Base-by-base conservation (phyloP, 202 grass and related monocot species). In the Saccharum hybrid region DNA sequence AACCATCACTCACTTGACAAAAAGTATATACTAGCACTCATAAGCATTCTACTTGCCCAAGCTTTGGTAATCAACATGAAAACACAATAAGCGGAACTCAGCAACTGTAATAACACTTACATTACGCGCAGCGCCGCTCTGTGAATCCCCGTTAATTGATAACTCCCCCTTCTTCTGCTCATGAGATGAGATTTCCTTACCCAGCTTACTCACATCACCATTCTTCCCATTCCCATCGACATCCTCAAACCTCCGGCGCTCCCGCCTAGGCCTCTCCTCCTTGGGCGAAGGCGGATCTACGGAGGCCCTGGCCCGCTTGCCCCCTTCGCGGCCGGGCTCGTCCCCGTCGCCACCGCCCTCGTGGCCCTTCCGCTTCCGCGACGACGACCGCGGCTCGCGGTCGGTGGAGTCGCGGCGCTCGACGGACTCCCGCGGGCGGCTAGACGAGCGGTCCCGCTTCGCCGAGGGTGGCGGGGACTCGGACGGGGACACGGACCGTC, bases 281-380 rank as follows among this genome's bases (percentile, higher is more conserved):
- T 74, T 88, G 21, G 34, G 30, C 5, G 26, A 71, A 9, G 75
- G 71, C 23, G 49, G 82, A 19, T 91, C 92, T 15, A 74, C 73
- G 0, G 84, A 85, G 67, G 83, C 49, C 89, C 71, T 94, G 7
- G 36, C n/a, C 75, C 89, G 79, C 66, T 91, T 91, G 12, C 66
- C 87, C 1, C 30, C 71, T 1, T 80, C 79, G 4, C 48, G 75
- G 12, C 89, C 78, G 49, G 69, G 38, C 79, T 88, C 87, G 12
- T 86, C 79, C 13, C 36, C 68, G 3, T 65, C 75, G 14, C 81
- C 60, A 22, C 60, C 67, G 26, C 78, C 71, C 23, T 92, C 91
- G 39, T 90, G 72, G 79, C 88, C 89, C 87, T 92, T 98, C 70
- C 93, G 81, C 86, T 98, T 98, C 77, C 83, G 85, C 18, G 87